Conservation (phyloP, 441 rosid species). For the Macaranga tanarius region DNA sequence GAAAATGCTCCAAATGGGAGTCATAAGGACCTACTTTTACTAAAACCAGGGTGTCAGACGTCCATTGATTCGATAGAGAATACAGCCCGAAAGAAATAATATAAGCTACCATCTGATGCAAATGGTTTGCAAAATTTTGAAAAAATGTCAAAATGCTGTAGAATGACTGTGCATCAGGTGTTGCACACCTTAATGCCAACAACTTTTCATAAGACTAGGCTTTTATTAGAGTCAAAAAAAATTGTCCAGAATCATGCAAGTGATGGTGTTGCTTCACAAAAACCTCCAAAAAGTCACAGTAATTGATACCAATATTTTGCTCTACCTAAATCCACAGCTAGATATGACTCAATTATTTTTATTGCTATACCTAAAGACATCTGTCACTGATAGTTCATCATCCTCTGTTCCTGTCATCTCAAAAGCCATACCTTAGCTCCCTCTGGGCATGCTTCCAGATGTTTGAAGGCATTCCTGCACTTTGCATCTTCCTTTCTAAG, state of each 20-base stretch:
- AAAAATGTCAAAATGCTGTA: too few relatives aligned
- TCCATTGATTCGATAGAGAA: too few relatives aligned
- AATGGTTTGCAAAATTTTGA: too few relatives aligned
- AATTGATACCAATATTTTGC: neutral
- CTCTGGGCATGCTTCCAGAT: conserved; percentile 98
- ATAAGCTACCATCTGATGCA: too few relatives aligned
- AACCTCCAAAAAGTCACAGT: neutral
- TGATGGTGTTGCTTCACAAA: conserved; percentile 1
- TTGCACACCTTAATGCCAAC: too few relatives aligned
- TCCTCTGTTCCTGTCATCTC: neutral
- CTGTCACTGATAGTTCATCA: conserved; percentile 4
- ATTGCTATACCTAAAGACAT: neutral
- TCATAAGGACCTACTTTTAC: too few relatives aligned
- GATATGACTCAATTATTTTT: neutral
- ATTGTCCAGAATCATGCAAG: neutral
- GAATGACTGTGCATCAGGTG: too few relatives aligned
- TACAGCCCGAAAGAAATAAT: too few relatives aligned
- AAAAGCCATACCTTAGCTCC: conserved; percentile 72
- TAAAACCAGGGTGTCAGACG: too few relatives aligned
- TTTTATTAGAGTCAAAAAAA: too few relatives aligned
- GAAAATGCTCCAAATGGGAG: neutral
- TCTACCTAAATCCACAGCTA: neutral
- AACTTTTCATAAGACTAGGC: too few relatives aligned
- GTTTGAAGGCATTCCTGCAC: conserved; percentile 89
- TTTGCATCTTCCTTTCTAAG: conserved; percentile 92